Conservation (phyloP, 106 monocot genomes). For the Allium sativum region DNA sequence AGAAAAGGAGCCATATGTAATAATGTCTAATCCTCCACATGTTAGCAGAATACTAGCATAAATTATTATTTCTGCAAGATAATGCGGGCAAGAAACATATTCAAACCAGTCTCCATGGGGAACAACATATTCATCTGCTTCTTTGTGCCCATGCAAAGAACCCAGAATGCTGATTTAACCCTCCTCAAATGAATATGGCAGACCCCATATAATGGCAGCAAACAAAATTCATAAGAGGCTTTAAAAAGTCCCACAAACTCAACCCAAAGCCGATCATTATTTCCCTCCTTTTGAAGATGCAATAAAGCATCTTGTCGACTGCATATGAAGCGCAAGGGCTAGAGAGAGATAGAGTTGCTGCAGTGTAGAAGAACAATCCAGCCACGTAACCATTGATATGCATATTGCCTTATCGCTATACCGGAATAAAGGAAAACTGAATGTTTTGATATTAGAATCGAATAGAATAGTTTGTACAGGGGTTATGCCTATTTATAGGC, state of each 20-base stretch:
- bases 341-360: slow-evolving; percentile 64
- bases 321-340: slow-evolving; percentile 31
- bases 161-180: slow-evolving; percentile 66
- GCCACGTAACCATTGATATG: too few species aligned
- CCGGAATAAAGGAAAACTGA: too few species aligned
- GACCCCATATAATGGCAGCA: slow-evolving; percentile 74
- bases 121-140: slow-evolving; percentile 62
- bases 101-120: slow-evolving; percentile 95
- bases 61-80: slow-evolving; percentile 90
- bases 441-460: too few species aligned
- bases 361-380: slow-evolving; percentile 65
- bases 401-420: too few species aligned
- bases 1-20: slow-evolving; percentile 74
- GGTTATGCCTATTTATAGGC: too few species aligned
- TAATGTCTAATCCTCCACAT: slow-evolving; percentile 52
- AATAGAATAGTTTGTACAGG: too few species aligned
- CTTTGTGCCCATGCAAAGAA: slow-evolving; percentile 48
- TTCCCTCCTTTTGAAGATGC: slow-evolving; percentile 40
- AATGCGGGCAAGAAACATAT: slow-evolving; percentile 78
- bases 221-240: slow-evolving; percentile 42
- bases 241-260: slow-evolving; percentile 26
- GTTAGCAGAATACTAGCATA: slow-evolving; percentile 76
- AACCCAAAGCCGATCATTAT: slow-evolving; percentile 32
- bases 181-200: slow-evolving; percentile 72
- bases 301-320: slow-evolving; percentile 26